These are phyloP conservation scores for Forsythia viridissima DNA, from an alignment of 257 asterid species.

Conservation along the genomic window DNA sequence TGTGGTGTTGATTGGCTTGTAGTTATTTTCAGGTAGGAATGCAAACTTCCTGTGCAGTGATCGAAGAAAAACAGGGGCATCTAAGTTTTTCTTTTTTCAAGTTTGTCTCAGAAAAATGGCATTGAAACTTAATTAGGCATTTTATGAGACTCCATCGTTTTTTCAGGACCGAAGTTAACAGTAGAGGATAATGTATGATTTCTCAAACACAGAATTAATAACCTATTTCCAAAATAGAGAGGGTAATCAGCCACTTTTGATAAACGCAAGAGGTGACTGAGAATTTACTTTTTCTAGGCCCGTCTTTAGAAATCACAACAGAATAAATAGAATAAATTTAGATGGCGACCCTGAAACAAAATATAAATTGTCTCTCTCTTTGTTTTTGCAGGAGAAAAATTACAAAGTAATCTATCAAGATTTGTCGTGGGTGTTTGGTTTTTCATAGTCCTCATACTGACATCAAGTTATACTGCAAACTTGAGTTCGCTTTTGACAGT, in stretches of 20 bases:
- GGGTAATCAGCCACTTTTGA: too few relatives aligned
- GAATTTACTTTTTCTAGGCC: too few relatives aligned
- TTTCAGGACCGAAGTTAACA: too few relatives aligned
- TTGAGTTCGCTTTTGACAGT: constrained; percentile 52
- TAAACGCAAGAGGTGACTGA: too few relatives aligned
- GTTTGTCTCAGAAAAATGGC: background rate
- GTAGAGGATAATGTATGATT: too few relatives aligned
- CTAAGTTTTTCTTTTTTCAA: background rate
- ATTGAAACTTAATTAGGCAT: background rate
- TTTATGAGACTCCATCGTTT: background rate
- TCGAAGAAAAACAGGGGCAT: too few relatives aligned
- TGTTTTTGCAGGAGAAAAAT: constrained; percentile 41
- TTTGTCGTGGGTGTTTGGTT: constrained; percentile 49
- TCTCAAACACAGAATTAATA: too few relatives aligned
- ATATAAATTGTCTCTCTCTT: background rate
- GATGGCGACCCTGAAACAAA: background rate
- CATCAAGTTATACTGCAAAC: constrained; percentile 50
- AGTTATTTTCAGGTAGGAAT: too few relatives aligned
- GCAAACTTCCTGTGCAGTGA: too few relatives aligned
- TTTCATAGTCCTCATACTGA: constrained; percentile 46
- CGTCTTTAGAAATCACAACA: background rate
- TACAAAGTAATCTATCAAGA: constrained; percentile 41
- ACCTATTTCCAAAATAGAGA: too few relatives aligned
- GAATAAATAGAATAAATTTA: background rate
- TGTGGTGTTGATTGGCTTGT: too few relatives aligned